Conservation (phyloP, 768 basidiomycete species). For the Leccinellum albellum region DNA sequence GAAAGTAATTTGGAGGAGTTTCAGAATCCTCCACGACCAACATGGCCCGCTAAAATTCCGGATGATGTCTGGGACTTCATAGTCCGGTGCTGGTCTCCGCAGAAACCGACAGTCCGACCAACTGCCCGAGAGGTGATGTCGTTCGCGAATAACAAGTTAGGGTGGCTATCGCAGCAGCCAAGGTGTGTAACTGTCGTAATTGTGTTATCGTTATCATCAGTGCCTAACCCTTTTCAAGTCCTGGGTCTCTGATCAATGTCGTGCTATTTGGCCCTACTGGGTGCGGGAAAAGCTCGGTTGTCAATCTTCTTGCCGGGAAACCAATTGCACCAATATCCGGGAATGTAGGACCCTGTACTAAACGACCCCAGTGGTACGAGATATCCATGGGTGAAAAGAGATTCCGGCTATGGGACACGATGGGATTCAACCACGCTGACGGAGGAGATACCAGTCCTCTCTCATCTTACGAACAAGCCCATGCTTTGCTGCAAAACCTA, state of each 20-base stretch:
- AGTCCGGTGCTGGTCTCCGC: conserved; percentile 5
- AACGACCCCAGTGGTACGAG: conserved; percentile 6
- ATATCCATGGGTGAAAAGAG: neutral
- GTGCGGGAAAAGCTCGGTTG: conserved; percentile 18
- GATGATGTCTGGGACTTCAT: conserved; percentile 1
- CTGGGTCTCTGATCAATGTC: conserved; percentile 2
- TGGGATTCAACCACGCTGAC: conserved; percentile 16
- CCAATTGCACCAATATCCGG: conserved; percentile 23
- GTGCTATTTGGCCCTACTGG: conserved; percentile 16
- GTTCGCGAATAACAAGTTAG: neutral
- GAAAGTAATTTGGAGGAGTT: neutral
- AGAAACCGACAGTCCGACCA: neutral
- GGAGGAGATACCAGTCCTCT: neutral
- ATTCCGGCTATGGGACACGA: conserved; percentile 25
- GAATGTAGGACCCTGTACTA: conserved; percentile 30
- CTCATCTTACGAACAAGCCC: conserved; percentile 16
- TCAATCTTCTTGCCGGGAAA: conserved; percentile 17
- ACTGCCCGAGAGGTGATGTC: neutral
- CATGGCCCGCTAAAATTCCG: neutral
- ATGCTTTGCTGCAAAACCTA: conserved; percentile 26
- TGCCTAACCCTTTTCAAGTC: neutral
- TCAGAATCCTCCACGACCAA: neutral
- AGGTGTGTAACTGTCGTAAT: neutral
- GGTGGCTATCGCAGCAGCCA: neutral
- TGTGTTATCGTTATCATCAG: neutral